Conservation (phyloP, 192 early-diverging fungal genomes). For the Podila epicladia region DNA sequence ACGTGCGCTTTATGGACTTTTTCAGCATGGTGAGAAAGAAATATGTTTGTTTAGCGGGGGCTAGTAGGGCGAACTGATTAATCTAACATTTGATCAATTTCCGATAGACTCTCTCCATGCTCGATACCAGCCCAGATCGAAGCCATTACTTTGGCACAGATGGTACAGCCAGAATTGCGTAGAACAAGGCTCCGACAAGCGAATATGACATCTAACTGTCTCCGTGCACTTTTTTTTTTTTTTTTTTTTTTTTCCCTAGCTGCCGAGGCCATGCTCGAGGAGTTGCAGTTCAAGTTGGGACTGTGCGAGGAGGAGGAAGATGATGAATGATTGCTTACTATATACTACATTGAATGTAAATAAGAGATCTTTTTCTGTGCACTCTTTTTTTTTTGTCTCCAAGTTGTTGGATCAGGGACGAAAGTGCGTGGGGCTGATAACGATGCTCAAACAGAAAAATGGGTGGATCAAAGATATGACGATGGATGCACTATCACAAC, state of each 20-base stretch:
- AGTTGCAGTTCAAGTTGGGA: constrained; percentile 36
- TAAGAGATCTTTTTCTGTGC: too few relatives aligned
- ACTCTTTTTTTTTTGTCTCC: too few relatives aligned
- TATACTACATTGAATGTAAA: too few relatives aligned
- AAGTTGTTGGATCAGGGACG: too few relatives aligned
- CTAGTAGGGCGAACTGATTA: not conserved
- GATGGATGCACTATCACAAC: too few relatives aligned
- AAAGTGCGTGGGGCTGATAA: too few relatives aligned
- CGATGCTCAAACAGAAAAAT: too few relatives aligned
- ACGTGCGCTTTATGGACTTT: constrained; percentile 41
- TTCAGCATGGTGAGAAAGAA: constrained; percentile 33
- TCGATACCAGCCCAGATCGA: constrained; percentile 39
- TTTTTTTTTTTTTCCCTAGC: constrained; percentile 3
- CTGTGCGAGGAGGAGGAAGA: constrained; percentile 9
- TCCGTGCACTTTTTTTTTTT: not conserved
- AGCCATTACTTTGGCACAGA: constrained; percentile 37
- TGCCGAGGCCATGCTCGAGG: constrained; percentile 44
- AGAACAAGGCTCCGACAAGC: not conserved
- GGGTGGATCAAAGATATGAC: too few relatives aligned
- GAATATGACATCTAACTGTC: not conserved
- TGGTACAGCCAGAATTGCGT: constrained; percentile 10
- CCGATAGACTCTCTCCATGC: constrained; percentile 38
- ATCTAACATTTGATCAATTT: too few relatives aligned
- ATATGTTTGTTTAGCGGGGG: not conserved
- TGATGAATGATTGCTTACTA: too few relatives aligned